These are phyloP conservation scores for Quercus wislizeni DNA, from an alignment of 306 rosid genomes.

Conservation along the genomic window DNA sequence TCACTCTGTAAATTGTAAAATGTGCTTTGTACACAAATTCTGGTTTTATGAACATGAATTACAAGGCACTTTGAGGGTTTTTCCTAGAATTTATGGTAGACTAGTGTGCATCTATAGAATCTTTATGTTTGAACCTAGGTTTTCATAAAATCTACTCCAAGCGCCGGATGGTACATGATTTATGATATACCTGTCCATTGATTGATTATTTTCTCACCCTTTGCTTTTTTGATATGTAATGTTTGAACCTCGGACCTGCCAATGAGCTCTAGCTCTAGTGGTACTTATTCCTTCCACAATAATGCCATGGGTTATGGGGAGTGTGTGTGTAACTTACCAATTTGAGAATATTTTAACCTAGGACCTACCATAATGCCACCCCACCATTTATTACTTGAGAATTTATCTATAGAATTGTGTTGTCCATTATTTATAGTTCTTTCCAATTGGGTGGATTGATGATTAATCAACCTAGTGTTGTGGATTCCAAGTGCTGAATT, in stretches of 20 bases:
- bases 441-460: not conserved
- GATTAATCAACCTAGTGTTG: not conserved
- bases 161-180: not conserved
- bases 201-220: not conserved
- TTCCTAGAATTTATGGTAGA: not conserved
- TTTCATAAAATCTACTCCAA: too few relatives aligned
- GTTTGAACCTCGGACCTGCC: too few relatives aligned
- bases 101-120: not conserved
- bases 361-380: too few relatives aligned
- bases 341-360: too few relatives aligned
- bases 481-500: not conserved
- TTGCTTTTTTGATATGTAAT: too few relatives aligned
- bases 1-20: not conserved
- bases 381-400: not conserved
- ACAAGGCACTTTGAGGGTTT: not conserved
- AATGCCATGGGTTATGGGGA: too few relatives aligned
- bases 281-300: too few relatives aligned
- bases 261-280: too few relatives aligned
- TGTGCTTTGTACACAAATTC: not conserved
- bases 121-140: not conserved
- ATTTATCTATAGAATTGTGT: not conserved
- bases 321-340: too few relatives aligned
- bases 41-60: not conserved
- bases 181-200: not conserved
- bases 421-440: not conserved